Conservation (phyloP, 2,329 filamentous ascomycete genomes). For the Talaromyces sp. region DNA sequence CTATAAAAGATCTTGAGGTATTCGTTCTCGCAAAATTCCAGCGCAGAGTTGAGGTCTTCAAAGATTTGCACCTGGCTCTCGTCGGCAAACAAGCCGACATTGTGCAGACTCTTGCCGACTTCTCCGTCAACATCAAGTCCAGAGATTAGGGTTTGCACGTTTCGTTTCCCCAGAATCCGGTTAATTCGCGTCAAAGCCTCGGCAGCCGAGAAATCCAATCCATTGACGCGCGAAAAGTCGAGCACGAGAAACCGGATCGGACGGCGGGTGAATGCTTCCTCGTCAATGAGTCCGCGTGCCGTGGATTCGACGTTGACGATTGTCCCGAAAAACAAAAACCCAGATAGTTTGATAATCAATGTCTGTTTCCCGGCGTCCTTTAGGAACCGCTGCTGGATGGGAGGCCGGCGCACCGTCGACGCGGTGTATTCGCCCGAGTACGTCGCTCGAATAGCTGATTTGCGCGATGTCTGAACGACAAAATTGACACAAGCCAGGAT, state of each 20-base stretch:
- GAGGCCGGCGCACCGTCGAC: slow-evolving; percentile 87
- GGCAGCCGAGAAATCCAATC: slow-evolving; percentile 91
- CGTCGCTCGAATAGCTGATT: slow-evolving; percentile 82
- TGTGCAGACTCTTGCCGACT: slow-evolving; percentile 71
- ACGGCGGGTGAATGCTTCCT: slow-evolving; percentile 67
- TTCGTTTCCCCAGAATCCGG: slow-evolving; percentile 69
- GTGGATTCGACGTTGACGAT: slow-evolving; percentile 92
- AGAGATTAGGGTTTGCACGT: slow-evolving; percentile 75
- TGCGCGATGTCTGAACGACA: slow-evolving; percentile 83
- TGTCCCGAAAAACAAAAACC: slow-evolving; percentile 97
- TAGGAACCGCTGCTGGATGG: slow-evolving; percentile 80
- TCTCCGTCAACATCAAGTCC: slow-evolving; percentile 71
- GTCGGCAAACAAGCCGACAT: slow-evolving; percentile 74
- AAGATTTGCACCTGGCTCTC: slow-evolving; percentile 73
- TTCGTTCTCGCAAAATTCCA: slow-evolving; percentile 94
- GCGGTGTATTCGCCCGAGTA: slow-evolving; percentile 85
- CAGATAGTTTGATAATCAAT: slow-evolving; percentile 82
- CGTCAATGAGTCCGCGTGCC: slow-evolving; percentile 74
- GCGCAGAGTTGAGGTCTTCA: slow-evolving; percentile 82
- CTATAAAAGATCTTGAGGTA: slow-evolving; percentile 75
- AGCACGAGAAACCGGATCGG: slow-evolving; percentile 87
- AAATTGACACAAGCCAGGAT: slow-evolving; percentile 85
- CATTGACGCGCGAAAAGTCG: slow-evolving; percentile 82
- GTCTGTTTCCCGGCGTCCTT: slow-evolving; percentile 82
- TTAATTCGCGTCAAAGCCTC: slow-evolving; percentile 94